These are phyloP conservation scores for Bondarzewia mesenterica DNA, from an alignment of 1,284 basidiomycete genomes.

Conservation along the genomic window DNA sequence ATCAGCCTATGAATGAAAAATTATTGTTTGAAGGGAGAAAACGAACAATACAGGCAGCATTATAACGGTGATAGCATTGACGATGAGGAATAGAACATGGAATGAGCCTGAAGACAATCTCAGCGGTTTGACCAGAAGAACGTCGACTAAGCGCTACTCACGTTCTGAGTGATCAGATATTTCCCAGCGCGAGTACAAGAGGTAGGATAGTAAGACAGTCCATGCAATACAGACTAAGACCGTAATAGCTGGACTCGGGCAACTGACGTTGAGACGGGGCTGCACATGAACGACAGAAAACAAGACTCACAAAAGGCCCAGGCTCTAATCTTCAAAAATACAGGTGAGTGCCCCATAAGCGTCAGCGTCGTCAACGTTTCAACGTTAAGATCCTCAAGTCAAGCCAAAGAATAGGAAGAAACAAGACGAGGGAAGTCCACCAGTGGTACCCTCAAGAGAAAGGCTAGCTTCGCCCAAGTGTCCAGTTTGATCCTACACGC, in stretches of 20 bases:
- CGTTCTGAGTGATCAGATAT: conserved; percentile 29
- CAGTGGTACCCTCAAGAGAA: not conserved
- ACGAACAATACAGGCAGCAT: conserved; percentile 45
- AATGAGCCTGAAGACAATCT: conserved; percentile 27
- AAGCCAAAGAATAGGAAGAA: too few species aligned
- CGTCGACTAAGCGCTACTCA: conserved; percentile 19
- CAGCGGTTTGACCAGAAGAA: not conserved
- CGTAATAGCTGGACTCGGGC: conserved; percentile 30
- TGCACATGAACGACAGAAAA: not conserved
- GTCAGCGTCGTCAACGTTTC: too few species aligned
- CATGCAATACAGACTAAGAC: conserved; percentile 33
- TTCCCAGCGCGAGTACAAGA: conserved; percentile 32
- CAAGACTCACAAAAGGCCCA: conserved; percentile 32
- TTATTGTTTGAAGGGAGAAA: not conserved
- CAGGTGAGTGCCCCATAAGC: conserved; percentile 27
- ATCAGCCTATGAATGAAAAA: not conserved
- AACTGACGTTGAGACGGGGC: not conserved
- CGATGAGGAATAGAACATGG: conserved; percentile 35
- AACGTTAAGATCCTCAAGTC: too few species aligned
- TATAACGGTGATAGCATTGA: conserved; percentile 40
- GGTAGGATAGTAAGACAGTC: conserved; percentile 31
- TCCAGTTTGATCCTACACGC: too few species aligned
- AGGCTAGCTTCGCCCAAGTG: too few species aligned
- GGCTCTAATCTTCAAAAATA: conserved; percentile 32
- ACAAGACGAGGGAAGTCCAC: not conserved